Evolutionary conservation across 2,329 filamentous ascomycete genomes (phyloP), one percentile per base, ranked within the genome.

Genomic region (Fusarium goolgardi): DNA sequence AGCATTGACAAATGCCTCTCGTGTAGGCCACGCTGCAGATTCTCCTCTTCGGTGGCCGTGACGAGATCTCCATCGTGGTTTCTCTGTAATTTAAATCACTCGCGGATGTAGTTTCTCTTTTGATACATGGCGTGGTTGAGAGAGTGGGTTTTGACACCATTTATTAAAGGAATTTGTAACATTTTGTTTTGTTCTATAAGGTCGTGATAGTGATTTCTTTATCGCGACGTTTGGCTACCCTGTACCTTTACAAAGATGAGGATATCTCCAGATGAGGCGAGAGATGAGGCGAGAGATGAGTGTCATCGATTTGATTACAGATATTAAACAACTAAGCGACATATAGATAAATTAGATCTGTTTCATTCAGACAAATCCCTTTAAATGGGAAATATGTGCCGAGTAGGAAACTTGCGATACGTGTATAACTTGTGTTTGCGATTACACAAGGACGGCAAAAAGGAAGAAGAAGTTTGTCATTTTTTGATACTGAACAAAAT

Each of bases 1-100:
- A 86, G 84, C 52, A 86, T 77, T 69, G 85, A 84, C 59, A 86
- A 81, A 63, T 85, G 71, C 16, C 71, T 70, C 63, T 75, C 73
- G 4, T 63, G 60, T 15, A 75, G 59, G 18, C 73, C 73, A 52
- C 72, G 72, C 46, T 71, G 64, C 3, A 75, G 70, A 21, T 54
- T 65, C n/a, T 55, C 57, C 52, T 73, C 57, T 47, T 75, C 72
- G 3, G 63, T 63, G 13, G 50, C 59, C 20, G 73, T 75, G 2
- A 75, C 68, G 20, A 75, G 59, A 50, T 74, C 69, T 32, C 58
- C 71, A 46, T 56, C 56, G 39, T 56, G 41, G 18, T 40, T 27
- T 21, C 18, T 23, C 20, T 46, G 50, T 25, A 21, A n/a, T n/a
- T 25, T 39, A 40, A 51, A 59, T 63, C 25, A 32, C 45, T 52